Conservation (phyloP, 495 filamentous ascomycete genomes). For the Thozetella sp. region DNA sequence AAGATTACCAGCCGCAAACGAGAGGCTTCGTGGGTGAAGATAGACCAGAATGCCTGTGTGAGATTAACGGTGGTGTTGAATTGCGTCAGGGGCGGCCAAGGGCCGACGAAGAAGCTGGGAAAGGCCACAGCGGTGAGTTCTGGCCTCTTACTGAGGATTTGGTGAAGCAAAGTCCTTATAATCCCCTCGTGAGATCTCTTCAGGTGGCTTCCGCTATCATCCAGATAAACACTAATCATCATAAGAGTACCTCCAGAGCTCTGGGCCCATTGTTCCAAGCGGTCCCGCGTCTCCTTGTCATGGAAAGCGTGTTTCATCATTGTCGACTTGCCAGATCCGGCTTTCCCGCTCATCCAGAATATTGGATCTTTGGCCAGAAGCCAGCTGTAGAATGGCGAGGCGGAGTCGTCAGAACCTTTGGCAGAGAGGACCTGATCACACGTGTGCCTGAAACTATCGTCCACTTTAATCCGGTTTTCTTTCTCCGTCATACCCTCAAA, state of each 20-base stretch:
- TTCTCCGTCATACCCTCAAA: conserved; percentile 29
- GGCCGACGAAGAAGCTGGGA: conserved; percentile 23
- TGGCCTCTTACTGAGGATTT: conserved; percentile 30
- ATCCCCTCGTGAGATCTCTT: conserved; percentile 45
- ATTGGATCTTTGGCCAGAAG: conserved; percentile 19
- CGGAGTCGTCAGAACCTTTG: not conserved
- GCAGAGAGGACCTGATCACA: conserved; percentile 28
- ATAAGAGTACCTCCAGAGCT: conserved; percentile 23
- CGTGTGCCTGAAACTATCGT: conserved; percentile 28
- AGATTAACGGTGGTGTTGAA: conserved; percentile 28
- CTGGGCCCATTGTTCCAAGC: conserved; percentile 9
- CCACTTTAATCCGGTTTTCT: conserved; percentile 27
- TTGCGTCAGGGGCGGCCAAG: conserved; percentile 24
- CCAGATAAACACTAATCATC: conserved; percentile 39
- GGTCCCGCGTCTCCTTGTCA: conserved; percentile 20
- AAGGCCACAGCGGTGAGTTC: conserved; percentile 28
- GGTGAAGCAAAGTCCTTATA: conserved; percentile 33
- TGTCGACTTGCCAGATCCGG: conserved; percentile 36
- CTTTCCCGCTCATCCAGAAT: conserved; percentile 32
- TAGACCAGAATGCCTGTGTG: conserved; percentile 25
- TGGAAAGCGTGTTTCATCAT: conserved; percentile 31
- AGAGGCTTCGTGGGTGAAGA: conserved; percentile 27
- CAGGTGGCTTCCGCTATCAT: conserved; percentile 33
- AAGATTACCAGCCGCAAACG: conserved; percentile 23
- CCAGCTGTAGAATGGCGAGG: conserved; percentile 18